Evolutionary conservation across 2,329 filamentous ascomycete genomes (phyloP).

Genomic region (Elsinoe ampelina): DNA sequence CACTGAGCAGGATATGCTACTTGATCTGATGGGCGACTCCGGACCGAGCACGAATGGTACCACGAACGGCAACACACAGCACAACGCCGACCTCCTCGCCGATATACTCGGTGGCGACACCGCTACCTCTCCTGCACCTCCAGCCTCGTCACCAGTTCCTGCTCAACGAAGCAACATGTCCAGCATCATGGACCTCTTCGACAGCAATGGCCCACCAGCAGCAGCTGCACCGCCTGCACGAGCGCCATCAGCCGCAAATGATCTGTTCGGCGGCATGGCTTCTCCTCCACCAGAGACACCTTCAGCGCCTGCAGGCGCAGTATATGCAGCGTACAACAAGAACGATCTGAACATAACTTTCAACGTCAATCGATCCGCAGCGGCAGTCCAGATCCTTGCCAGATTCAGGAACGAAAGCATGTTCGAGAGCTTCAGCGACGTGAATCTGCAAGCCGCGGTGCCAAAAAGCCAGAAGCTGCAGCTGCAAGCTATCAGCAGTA

Average conservation of each 20-base stretch:
- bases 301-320: constrained; percentile 30
- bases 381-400: constrained; percentile 71
- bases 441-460: constrained; percentile 87
- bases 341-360: constrained; percentile 76
- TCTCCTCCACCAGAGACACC: constrained; percentile 37
- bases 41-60: constrained; percentile 50
- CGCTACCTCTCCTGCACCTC: constrained; percentile 36
- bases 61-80: constrained; percentile 50
- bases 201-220: constrained; percentile 33
- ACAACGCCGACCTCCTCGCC: constrained; percentile 78
- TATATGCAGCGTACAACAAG: constrained; percentile 71
- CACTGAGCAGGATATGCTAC: constrained; percentile 80
- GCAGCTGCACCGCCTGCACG: constrained; percentile 29
- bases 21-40: constrained; percentile 83
- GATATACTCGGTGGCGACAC: constrained; percentile 71
- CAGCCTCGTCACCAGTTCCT: constrained; percentile 22
- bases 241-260: constrained; percentile 28
- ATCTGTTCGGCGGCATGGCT: constrained; percentile 38
- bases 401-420: constrained; percentile 71
- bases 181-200: constrained; percentile 87
- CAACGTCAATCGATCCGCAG: constrained; percentile 72
- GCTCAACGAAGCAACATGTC: constrained; percentile 32
- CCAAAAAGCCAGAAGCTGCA: constrained; percentile 94
- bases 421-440: constrained; percentile 56
- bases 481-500: constrained; percentile 76